Base-by-base conservation (phyloP, 2,329 filamentous ascomycete genomes). In the Sclerotinia nivalis region DNA sequence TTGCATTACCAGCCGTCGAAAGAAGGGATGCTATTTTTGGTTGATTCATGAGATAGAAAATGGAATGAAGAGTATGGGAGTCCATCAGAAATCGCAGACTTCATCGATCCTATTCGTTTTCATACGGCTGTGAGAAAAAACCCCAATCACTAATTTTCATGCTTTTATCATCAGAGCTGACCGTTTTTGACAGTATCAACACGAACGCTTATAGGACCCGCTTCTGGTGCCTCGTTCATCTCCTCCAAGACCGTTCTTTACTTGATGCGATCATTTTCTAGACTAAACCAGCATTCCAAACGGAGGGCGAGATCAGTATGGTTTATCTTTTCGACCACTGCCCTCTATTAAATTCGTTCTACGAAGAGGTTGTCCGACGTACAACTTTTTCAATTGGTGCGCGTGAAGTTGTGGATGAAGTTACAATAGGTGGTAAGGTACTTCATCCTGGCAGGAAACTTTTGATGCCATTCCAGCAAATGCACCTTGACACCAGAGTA, bases 171-270 rank as follows among this genome's bases (percentile, higher is more conserved):
- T n/a, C n/a, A n/a, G n/a, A n/a, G n/a, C n/a, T n/a, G n/a, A n/a
- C n/a, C n/a, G n/a, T n/a, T n/a, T n/a, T n/a, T n/a, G n/a, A n/a
- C n/a, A n/a, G n/a, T 2, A 40, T 52, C 61, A 64, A 64, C 34
- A 64, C 61, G 28, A 64, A 52, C 15, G 28, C 61, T 37, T 52
- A 64, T 43, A 52, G 61, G 37, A 28, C 47, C 18, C 37, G 31
- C 28, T 52, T 40, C 61, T 64, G 45, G 61, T 64, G 43, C 34
- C 47, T 64, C 45, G 5, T 40, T 25, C 43, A 25, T 31, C 61
- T 37, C 18, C 31, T 52, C 6, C n/a, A 64, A 25, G 31, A 64
- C 15, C 9, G 15, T 31, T n/a, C 28, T 37, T 52, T 49, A 18
- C 45, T 50, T 50, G 34, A 50, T 20, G 6, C 60, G 18, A 50